A percentile compares a stretch with the other conserved stretches of the same genome.
phyloP scores from a whole-genome alignment of 331 rosid genomes.

The Quercus lobata region DNA sequence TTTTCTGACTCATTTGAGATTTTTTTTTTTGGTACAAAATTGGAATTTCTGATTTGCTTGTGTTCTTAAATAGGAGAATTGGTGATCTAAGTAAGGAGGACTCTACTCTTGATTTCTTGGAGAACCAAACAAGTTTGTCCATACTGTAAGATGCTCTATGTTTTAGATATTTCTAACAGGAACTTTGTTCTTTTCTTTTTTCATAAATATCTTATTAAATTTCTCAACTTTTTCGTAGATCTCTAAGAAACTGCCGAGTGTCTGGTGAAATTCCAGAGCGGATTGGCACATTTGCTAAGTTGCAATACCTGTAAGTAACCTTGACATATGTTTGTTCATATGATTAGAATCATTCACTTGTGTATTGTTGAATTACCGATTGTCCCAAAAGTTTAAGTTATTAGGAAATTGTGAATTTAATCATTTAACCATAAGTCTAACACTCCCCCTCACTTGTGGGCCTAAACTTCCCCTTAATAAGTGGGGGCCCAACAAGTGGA shows the following conservation, averaged over 20 bases:
- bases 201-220: background rate
- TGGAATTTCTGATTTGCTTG: background rate
- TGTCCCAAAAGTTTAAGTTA: too few relatives aligned
- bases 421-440: too few relatives aligned
- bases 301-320: conserved; percentile 25
- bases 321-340: background rate
- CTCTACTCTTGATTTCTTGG: conserved; percentile 29
- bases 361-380: too few relatives aligned
- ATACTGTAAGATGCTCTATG: conserved; percentile 19
- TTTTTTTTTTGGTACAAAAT: background rate
- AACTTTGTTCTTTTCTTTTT: background rate
- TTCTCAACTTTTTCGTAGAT: conserved; percentile 5
- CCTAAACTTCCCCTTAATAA: too few relatives aligned
- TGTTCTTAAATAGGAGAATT: conserved; percentile 27
- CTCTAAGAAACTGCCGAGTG: conserved; percentile 25
- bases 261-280: conserved; percentile 24
- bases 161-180: background rate
- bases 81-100: conserved; percentile 30
- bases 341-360: background rate
- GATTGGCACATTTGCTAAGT: conserved; percentile 18
- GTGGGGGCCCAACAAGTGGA: too few relatives aligned
- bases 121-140: conserved; percentile 28
- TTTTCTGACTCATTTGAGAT: background rate
- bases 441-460: too few relatives aligned
- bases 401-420: too few relatives aligned